phyloP scores from a whole-genome alignment of 257 asterid species.

The Nicotiana attenuata region DNA sequence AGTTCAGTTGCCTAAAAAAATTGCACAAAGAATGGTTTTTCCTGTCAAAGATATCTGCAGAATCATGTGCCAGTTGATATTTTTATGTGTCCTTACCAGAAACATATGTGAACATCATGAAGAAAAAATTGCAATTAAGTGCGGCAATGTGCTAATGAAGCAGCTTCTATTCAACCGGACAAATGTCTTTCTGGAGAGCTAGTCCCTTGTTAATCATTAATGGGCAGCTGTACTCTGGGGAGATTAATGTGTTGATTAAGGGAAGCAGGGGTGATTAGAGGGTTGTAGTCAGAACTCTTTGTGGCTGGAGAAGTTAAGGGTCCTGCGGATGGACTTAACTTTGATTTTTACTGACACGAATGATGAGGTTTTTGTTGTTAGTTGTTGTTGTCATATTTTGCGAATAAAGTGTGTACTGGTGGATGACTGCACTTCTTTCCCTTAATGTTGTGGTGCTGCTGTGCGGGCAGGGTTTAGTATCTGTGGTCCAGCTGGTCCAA shows the following conservation, averaged over 20 bases:
- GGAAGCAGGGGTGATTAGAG: background rate
- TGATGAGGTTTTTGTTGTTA: background rate
- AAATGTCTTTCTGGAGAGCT: background rate
- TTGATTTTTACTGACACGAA: background rate
- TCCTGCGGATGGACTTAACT: background rate
- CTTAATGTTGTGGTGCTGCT: slow-evolving; percentile 3
- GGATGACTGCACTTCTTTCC: slow-evolving; percentile 7
- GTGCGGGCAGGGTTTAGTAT: background rate
- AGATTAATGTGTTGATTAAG: background rate
- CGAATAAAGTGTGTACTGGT: background rate
- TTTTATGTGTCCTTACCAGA: background rate
- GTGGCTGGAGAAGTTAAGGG: background rate
- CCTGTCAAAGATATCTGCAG: background rate
- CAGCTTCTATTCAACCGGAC: background rate
- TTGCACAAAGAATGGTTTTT: background rate
- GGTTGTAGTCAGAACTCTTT: background rate
- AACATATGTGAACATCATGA: background rate
- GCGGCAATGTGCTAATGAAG: background rate
- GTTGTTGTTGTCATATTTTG: background rate
- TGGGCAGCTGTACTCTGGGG: background rate
- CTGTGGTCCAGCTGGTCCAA: background rate
- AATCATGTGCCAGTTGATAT: background rate
- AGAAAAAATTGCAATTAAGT: background rate
- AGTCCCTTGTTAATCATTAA: background rate
- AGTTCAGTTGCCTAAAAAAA: background rate